These are phyloP conservation scores for Mucor velutinosus DNA, from an alignment of 371 early-diverging fungal genomes.

Conservation along the genomic window DNA sequence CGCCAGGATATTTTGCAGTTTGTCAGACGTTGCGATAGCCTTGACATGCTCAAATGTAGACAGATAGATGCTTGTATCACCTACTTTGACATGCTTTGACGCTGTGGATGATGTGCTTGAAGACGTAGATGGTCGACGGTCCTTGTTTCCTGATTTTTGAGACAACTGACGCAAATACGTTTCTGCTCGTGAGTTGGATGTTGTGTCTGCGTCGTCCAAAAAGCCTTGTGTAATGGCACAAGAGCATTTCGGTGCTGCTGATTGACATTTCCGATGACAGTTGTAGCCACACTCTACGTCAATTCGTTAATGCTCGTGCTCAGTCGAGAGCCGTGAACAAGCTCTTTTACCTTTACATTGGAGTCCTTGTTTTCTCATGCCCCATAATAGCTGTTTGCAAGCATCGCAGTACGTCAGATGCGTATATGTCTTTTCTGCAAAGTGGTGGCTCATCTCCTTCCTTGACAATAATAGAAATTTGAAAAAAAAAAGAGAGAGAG, in stretches of 20 bases:
- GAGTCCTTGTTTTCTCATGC: slow-evolving; percentile 21
- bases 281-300: slow-evolving; percentile 15
- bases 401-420: slow-evolving; percentile 22
- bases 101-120: background rate
- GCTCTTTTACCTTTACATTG: slow-evolving; percentile 23
- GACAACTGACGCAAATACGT: slow-evolving; percentile 12
- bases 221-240: slow-evolving; percentile 34
- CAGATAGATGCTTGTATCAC: background rate
- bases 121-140: background rate
- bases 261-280: slow-evolving; percentile 21
- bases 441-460: slow-evolving; percentile 19
- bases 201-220: background rate
- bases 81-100: background rate
- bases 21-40: slow-evolving; percentile 23
- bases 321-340: background rate
- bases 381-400: slow-evolving; percentile 27
- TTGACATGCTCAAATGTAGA: slow-evolving; percentile 9
- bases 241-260: slow-evolving; percentile 13
- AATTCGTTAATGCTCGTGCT: background rate
- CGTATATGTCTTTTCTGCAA: slow-evolving; percentile 21
- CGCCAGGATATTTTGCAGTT: slow-evolving; percentile 38
- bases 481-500: background rate
- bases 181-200: slow-evolving; percentile 10
- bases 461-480: background rate
- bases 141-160: slow-evolving; percentile 28